Conservation (phyloP, 208 protist species). For the Plasmodiophora brassicae region DNA sequence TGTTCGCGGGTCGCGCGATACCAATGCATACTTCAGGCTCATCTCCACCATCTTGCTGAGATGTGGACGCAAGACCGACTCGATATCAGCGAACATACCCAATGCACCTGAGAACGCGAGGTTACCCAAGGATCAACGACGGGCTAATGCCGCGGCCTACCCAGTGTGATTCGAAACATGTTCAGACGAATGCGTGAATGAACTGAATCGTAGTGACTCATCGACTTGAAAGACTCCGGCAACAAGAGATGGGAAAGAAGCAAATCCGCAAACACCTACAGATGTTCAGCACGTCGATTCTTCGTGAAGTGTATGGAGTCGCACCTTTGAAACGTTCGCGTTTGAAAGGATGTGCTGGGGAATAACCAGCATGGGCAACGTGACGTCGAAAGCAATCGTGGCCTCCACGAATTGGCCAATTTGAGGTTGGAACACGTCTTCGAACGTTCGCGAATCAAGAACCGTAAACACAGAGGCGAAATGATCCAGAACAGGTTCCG, state of each 20-base stretch:
- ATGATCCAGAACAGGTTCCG: conserved; percentile 64
- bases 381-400: conserved; percentile 34
- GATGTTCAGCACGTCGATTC: not conserved
- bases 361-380: conserved; percentile 56
- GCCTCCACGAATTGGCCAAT: conserved; percentile 56
- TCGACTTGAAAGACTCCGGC: not conserved
- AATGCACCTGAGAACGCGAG: conserved; percentile 45
- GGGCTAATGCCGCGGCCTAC: not conserved
- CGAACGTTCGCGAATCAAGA: conserved; percentile 60
- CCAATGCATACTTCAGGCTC: conserved; percentile 45
- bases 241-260: conserved; percentile 63
- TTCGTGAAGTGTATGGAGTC: not conserved
- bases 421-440: conserved; percentile 59
- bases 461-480: conserved; percentile 68
- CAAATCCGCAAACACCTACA: conserved; percentile 60
- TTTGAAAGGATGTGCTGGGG: conserved; percentile 70
- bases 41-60: conserved; percentile 58
- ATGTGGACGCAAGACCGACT: conserved; percentile 64
- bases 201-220: not conserved
- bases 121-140: not conserved
- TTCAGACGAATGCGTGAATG: conserved; percentile 50
- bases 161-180: conserved; percentile 72
- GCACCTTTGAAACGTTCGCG: conserved; percentile 43
- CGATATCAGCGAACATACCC: conserved; percentile 64
- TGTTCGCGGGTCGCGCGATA: not conserved